Evolutionary conservation across 495 filamentous ascomycete species (phyloP), one percentile per base, ranked within the genome.

Genomic region (Penicillium soppii): DNA sequence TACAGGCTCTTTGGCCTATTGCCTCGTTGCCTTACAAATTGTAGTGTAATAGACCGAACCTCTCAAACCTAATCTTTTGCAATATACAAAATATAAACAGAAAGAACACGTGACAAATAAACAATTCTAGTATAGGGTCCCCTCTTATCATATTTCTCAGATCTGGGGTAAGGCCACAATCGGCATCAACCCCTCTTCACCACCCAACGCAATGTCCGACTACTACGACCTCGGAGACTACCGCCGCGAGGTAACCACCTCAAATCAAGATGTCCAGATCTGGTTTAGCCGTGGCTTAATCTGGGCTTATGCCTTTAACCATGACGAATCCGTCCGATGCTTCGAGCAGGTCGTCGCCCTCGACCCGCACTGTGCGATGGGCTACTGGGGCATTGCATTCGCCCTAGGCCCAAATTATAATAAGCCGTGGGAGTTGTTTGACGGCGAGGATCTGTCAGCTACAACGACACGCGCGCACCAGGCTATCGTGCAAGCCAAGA

Each of bases 381-480:
- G 81, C 16, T 79, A 85, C 46, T 89, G 86, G 86, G 86, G 86
- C 0, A 63, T 86, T 3, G 83, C 86, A 0, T 87, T 81, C 54
- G 60, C 80, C 1, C 58, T 86, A 1, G 86, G 86, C 0, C 84
- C 86, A 2, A 88, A 89, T 50, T 89, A 88, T 65, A 88, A 89
- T 57, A 88, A 88, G 59, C 82, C 85, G 0, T 89, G 85, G 86
- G 69, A 80, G 4, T 63, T 78, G 21, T 88, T 88, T 50, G 86
- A 87, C 47, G 65, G 71, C 5, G 54, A 68, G n/a, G 85, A 89
- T 38, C 62, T 83, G 4, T 58, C 68, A 5, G 37, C 40, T 0
- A 80, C 67, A 1, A 67, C 84, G 20, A 63, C 59, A 1, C 62
- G 72, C 25, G 77, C 80, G 1, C 68, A 77, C 43, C 23, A 46